These are phyloP conservation scores for Diddensiella santjacobensis DNA, from an alignment of 805 yeast species.

Conservation along the genomic window DNA sequence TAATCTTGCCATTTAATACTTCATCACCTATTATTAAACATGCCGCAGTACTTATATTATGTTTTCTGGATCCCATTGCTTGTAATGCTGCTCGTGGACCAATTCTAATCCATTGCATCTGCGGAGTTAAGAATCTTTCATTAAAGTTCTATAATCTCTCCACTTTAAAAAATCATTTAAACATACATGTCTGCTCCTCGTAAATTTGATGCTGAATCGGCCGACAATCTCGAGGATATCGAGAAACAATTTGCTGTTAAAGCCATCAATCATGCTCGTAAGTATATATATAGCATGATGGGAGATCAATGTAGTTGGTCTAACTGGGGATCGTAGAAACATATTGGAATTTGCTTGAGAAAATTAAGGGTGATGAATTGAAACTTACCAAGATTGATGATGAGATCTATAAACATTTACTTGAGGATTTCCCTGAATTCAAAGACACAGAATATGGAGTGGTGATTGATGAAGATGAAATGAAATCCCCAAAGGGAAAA, in stretches of 20 bases:
- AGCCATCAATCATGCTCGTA: slow-evolving; percentile 87
- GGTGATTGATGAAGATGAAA: slow-evolving; percentile 65
- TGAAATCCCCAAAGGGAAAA: slow-evolving; percentile 79
- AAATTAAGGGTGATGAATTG: slow-evolving; percentile 63
- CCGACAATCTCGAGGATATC: slow-evolving; percentile 92
- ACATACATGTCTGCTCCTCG: slow-evolving; percentile 15
- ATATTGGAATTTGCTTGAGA: slow-evolving; percentile 77
- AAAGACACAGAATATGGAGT: slow-evolving; percentile 54
- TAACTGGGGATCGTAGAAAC: too few relatives aligned
- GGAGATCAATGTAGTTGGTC: too few relatives aligned
- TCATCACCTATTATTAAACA: slow-evolving; percentile 74
- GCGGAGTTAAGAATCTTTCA: background rate
- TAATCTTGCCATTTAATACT: slow-evolving; percentile 78
- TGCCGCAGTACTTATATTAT: slow-evolving; percentile 23
- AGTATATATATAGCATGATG: slow-evolving; percentile 17
- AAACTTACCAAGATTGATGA: slow-evolving; percentile 44
- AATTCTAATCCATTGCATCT: background rate
- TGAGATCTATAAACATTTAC: slow-evolving; percentile 37
- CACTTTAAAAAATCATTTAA: too few relatives aligned
- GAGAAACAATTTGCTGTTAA: slow-evolving; percentile 97
- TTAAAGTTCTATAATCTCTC: too few relatives aligned
- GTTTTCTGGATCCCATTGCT: background rate
- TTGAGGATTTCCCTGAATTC: slow-evolving; percentile 86
- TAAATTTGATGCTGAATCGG: slow-evolving; percentile 76
- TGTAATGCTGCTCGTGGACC: background rate